Conservation (phyloP, 2,329 filamentous ascomycete genomes). For the Fusarium siculi region DNA sequence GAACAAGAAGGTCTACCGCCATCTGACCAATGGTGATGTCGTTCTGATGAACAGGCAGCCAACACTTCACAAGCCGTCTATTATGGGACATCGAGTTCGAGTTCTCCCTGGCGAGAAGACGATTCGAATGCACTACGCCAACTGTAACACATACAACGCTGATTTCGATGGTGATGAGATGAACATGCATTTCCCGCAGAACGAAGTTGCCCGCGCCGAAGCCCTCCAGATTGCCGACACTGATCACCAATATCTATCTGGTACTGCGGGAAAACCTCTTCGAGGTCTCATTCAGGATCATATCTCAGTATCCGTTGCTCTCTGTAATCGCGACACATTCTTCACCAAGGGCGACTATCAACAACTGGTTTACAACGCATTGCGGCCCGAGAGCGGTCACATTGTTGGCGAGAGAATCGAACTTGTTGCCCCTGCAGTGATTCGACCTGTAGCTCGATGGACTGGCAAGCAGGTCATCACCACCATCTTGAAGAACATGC, state of each 20-base stretch:
- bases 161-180: constrained; percentile 99
- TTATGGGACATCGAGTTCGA: constrained; percentile 96
- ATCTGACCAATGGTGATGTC: constrained; percentile 95
- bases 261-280: constrained; percentile 91
- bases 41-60: constrained; percentile 99
- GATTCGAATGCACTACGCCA: constrained; percentile 99
- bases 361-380: constrained; percentile 88
- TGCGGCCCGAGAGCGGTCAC: constrained; percentile 90
- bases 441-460: constrained; percentile 86
- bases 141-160: constrained; percentile 99
- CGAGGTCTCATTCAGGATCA: constrained; percentile 98
- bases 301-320: constrained; percentile 90
- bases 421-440: constrained; percentile 81
- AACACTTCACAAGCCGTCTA: constrained; percentile 97
- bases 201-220: constrained; percentile 92
- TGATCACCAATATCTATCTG: constrained; percentile 95
- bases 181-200: constrained; percentile 99
- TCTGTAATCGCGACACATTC: constrained; percentile 92
- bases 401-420: constrained; percentile 85
- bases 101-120: constrained; percentile 96
- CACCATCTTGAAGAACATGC: constrained; percentile 92
- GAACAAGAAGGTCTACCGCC: constrained; percentile 96
- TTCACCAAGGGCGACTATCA: constrained; percentile 91
- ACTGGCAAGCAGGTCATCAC: constrained; percentile 97
- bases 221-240: constrained; percentile 94